These are phyloP conservation scores for Yarrowia keelungensis DNA, from an alignment of 805 yeast genomes.

Conservation along the genomic window DNA sequence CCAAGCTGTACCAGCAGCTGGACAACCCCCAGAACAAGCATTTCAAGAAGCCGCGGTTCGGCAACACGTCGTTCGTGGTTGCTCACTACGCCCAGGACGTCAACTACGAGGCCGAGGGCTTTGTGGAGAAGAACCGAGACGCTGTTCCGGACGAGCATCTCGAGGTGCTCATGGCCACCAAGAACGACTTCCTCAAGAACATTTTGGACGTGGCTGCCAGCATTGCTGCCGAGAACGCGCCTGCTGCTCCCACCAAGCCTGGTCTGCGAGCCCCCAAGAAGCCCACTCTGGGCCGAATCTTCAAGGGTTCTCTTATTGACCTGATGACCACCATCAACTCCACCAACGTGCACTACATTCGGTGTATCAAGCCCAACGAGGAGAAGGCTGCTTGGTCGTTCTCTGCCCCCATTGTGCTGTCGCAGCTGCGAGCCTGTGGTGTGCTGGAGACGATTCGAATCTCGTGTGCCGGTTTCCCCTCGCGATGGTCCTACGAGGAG, in stretches of 20 bases:
- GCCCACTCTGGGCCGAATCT: constrained; percentile 94
- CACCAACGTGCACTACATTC: constrained; percentile 93
- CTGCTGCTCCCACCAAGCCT: constrained; percentile 51
- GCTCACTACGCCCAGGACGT: constrained; percentile 96
- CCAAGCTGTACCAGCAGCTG: constrained; percentile 84
- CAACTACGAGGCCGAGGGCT: constrained; percentile 88
- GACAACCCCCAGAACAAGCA: constrained; percentile 76
- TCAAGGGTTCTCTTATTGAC: constrained; percentile 89
- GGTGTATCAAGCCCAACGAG: constrained; percentile 97
- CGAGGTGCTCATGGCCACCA: constrained; percentile 76
- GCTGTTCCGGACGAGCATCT: constrained; percentile 96
- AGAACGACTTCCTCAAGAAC: constrained; percentile 68
- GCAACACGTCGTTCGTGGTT: constrained; percentile 87
- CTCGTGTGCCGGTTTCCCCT: constrained; percentile 97
- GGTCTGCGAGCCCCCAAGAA: constrained; percentile 62
- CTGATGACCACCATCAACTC: constrained; percentile 91
- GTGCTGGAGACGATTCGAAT: constrained; percentile 95
- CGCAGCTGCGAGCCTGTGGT: constrained; percentile 98
- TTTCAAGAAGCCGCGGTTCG: constrained; percentile 90
- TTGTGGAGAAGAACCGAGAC: constrained; percentile 95
- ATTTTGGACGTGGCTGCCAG: constrained; percentile 66
- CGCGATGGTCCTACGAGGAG: constrained; percentile 93
- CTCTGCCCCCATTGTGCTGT: constrained; percentile 91
- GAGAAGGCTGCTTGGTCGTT: constrained; percentile 94
- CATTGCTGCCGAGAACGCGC: constrained; percentile 58